Percentiles rank a stretch among this genome's conserved stretches.
phyloP scores from a whole-genome alignment of 768 basidiomycete species.

The Hypholoma fasciculare region DNA sequence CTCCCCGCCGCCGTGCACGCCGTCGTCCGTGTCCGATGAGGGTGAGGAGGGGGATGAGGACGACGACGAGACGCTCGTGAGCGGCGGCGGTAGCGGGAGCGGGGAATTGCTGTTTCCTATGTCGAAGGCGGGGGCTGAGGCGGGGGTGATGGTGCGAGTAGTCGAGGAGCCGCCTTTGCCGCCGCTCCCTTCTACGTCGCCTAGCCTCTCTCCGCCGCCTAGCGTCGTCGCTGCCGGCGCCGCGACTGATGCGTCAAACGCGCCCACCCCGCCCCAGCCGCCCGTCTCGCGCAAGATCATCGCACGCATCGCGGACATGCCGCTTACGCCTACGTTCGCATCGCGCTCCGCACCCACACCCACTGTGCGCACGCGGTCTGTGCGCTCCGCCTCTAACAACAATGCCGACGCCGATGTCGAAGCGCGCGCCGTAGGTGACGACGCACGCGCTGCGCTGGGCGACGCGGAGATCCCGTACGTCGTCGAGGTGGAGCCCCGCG shows the following conservation, averaged over 20 bases:
- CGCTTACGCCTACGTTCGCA: background rate
- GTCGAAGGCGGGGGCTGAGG: too few species aligned
- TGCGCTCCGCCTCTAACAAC: too few species aligned
- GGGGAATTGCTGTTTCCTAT: background rate
- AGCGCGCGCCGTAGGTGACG: too few species aligned
- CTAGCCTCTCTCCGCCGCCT: too few species aligned
- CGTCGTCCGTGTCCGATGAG: background rate
- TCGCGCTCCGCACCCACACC: too few species aligned
- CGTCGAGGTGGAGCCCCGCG: background rate
- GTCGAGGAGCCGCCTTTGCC: background rate
- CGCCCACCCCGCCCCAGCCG: background rate
- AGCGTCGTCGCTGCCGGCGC: too few species aligned
- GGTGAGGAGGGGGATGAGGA: background rate
- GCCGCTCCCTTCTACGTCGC: too few species aligned
- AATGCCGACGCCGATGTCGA: background rate
- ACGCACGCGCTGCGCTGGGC: too few species aligned
- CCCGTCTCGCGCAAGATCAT: background rate
- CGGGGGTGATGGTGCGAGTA: too few species aligned
- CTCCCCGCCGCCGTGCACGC: too few species aligned
- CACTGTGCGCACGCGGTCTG: background rate
- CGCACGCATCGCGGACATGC: background rate
- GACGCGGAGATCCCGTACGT: background rate
- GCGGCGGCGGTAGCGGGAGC: background rate
- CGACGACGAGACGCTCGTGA: background rate
- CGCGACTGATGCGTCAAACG: background rate